Conservation (phyloP, 2,329 filamentous ascomycete genomes). For the Sarocladium brachiariae region DNA sequence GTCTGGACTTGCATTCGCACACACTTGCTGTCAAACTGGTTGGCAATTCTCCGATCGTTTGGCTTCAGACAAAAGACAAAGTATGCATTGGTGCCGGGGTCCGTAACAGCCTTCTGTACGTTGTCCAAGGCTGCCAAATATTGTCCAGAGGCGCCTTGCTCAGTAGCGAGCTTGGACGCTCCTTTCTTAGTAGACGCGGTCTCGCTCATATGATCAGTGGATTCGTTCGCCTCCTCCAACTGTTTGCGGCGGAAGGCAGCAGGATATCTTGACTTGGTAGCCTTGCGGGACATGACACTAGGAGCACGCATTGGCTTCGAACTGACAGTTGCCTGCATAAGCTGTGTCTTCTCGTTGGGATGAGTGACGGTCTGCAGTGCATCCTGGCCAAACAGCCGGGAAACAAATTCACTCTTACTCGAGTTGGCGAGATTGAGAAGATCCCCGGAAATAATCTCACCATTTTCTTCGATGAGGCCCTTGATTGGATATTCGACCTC, state of each 20-base stretch:
- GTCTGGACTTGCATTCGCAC: slow-evolving; percentile 92
- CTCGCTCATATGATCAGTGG: slow-evolving; percentile 41
- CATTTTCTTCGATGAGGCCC: slow-evolving; percentile 88
- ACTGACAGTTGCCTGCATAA: slow-evolving; percentile 93
- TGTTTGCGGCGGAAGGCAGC: slow-evolving; percentile 29
- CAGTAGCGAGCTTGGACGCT: slow-evolving; percentile 38
- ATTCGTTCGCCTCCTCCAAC: slow-evolving; percentile 32
- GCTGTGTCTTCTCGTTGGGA: slow-evolving; percentile 79
- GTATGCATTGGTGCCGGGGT: slow-evolving; percentile 82
- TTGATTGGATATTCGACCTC: slow-evolving; percentile 91
- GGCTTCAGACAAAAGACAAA: slow-evolving; percentile 97
- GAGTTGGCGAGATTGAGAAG: slow-evolving; percentile 88
- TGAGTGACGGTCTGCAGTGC: slow-evolving; percentile 89
- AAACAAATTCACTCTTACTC: slow-evolving; percentile 82
- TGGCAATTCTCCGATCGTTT: slow-evolving; percentile 93
- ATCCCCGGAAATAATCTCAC: slow-evolving; percentile 91
- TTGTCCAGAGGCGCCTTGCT: slow-evolving; percentile 87
- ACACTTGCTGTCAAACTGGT: slow-evolving; percentile 98
- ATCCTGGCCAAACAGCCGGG: slow-evolving; percentile 91
- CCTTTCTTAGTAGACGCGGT: slow-evolving; percentile 36
- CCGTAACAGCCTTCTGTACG: slow-evolving; percentile 78
- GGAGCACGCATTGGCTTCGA: slow-evolving; percentile 90
- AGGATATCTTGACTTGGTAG: slow-evolving; percentile 33
- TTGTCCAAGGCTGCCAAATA: slow-evolving; percentile 86
- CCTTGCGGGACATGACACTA: slow-evolving; percentile 81